phyloP scores from a whole-genome alignment of 2,329 filamentous ascomycete species.

The Curvularia spicifera region DNA sequence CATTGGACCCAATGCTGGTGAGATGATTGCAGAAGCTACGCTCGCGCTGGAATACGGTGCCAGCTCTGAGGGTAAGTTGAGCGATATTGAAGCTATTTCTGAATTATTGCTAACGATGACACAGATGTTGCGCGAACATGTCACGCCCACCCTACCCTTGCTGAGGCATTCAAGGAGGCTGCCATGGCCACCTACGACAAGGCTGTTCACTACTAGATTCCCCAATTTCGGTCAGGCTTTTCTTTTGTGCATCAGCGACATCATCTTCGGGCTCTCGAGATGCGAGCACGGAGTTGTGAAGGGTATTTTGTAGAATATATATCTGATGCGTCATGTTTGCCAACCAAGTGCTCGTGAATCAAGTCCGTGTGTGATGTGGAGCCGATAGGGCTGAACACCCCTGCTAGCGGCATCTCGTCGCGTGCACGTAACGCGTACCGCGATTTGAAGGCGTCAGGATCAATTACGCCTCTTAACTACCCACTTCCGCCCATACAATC shows the following conservation, averaged over 20 bases:
- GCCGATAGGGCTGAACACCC: conserved; percentile 32
- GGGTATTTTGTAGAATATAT: conserved; percentile 51
- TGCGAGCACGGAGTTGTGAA: conserved; percentile 47
- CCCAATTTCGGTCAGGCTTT: conserved; percentile 34
- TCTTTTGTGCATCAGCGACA: conserved; percentile 45
- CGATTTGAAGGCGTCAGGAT: conserved; percentile 31
- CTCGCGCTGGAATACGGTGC: conserved; percentile 96
- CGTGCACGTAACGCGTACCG: conserved; percentile 41
- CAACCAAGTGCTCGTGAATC: conserved; percentile 25
- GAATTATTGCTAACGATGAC: conserved; percentile 22
- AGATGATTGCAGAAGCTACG: conserved; percentile 99
- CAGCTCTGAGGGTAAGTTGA: conserved; percentile 82
- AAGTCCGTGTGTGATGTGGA: conserved; percentile 12
- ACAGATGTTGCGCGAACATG: conserved; percentile 70
- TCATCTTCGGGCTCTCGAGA: conserved; percentile 43
- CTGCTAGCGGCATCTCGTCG: conserved; percentile 28
- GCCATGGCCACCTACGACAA: conserved; percentile 97
- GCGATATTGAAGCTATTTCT: neutral
- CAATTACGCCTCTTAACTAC: conserved; percentile 23
- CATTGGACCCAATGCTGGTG: conserved; percentile 91
- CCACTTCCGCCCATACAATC: conserved; percentile 14
- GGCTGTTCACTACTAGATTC: conserved; percentile 84
- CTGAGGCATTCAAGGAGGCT: conserved; percentile 99
- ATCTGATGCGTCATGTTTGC: conserved; percentile 41
- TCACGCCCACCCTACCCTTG: conserved; percentile 94